Evolutionary conservation across 148 eudicot genomes (phyloP).

Genomic region (Spergularia bocconei): DNA sequence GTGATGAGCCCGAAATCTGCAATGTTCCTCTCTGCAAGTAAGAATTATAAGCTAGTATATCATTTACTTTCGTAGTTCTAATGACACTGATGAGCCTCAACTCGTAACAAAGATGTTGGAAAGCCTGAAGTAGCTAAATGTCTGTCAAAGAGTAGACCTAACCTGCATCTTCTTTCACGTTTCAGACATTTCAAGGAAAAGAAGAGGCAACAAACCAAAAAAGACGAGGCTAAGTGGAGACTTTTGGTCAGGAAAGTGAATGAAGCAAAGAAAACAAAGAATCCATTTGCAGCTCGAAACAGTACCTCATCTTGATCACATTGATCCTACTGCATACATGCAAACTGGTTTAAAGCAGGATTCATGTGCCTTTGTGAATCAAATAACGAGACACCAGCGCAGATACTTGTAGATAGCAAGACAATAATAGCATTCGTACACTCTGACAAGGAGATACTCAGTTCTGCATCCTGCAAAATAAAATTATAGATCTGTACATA

Average conservation of each 20-base stretch:
- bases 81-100: background rate
- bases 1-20: slow-evolving; percentile 64
- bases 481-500: background rate
- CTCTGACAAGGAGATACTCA: background rate
- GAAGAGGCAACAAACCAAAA: slow-evolving; percentile 57
- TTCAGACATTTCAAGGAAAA: slow-evolving; percentile 56
- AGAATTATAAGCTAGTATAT: background rate
- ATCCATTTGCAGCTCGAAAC: slow-evolving; percentile 30
- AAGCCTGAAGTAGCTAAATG: background rate
- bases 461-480: background rate
- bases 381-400: background rate
- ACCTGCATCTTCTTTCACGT: background rate
- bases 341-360: background rate
- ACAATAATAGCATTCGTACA: background rate
- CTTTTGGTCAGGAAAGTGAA: slow-evolving; percentile 60
- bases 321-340: background rate
- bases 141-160: background rate
- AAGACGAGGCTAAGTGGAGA: slow-evolving; percentile 71
- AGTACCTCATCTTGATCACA: slow-evolving; percentile 15
- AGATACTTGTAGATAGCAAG: background rate
- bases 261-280: slow-evolving; percentile 47
- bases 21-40: slow-evolving; percentile 86
- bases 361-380: background rate
- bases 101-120: background rate
- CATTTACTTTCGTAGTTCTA: background rate